Evolutionary conservation across 2,329 filamentous ascomycete genomes (phyloP), one percentile per base, ranked within the genome.

Genomic region (Ascochyta rabiei): DNA sequence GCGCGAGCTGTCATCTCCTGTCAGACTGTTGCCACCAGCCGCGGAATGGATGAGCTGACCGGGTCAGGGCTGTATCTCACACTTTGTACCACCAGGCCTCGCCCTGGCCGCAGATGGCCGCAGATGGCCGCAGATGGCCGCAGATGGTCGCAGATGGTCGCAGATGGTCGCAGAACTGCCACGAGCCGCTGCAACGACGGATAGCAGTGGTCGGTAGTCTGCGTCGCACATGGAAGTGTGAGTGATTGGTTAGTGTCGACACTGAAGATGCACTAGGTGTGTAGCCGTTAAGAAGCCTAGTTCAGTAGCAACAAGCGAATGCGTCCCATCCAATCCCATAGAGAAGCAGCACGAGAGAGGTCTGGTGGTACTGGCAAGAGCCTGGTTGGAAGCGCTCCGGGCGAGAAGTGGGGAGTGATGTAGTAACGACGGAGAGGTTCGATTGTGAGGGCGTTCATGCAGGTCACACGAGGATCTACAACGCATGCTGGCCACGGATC

Each of bases 1-100:
- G 50, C 38, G 47, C 56, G 45, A 62, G 42, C 59, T 65, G 59
- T 64, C 59, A 53, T 40, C 31, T 48, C 41, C 34, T 47, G 38
- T 45, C 37, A 48, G 23, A 8, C 46, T 42, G 34, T 21, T 41
- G 41, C 45, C 42, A 40, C 41, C 23, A 41, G 48, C 50, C 41
- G 49, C 40, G 43, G 42, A 35, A 9, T 43, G 39, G 44, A 34
- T 30, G 38, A 33, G 33, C 39, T 31, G 41, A 23, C 13, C 33
- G 40, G n/a, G 38, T 47, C 30, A 50, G 44, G 49, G 35, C 37
- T 39, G 38, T 49, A 57, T 59, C 47, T 56, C 41, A 55, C 45
- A 40, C 53, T 60, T 26, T 42, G 57, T 60, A 46, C 42, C 19
- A 58, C 49, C 4, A 23, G 42, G 43, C 43, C 34, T 47, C 40